These are phyloP conservation scores for Raddia guianensis DNA, from an alignment of 176 grass and related monocot genomes.

Conservation along the genomic window DNA sequence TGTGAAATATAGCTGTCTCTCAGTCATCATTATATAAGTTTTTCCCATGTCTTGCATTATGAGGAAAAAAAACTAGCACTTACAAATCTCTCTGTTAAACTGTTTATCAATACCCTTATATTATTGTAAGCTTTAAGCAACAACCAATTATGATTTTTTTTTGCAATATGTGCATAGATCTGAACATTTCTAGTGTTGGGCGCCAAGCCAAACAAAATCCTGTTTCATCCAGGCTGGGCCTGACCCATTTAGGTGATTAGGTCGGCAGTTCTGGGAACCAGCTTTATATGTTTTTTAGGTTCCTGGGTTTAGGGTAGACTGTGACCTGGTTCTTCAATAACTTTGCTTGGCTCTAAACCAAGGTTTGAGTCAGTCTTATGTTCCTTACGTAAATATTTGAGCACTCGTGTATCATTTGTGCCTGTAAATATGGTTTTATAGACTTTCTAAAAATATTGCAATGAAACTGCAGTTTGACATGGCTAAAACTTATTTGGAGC, in stretches of 20 bases:
- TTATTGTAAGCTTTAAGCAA: neutral
- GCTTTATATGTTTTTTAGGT: neutral
- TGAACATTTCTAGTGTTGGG: neutral
- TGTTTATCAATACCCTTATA: neutral
- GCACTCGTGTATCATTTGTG: slow-evolving; percentile 20
- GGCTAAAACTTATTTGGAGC: slow-evolving; percentile 72
- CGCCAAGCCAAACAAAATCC: neutral
- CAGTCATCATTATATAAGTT: slow-evolving; percentile 9
- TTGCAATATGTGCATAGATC: neutral
- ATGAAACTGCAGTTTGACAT: slow-evolving; percentile 73
- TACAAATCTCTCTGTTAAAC: neutral
- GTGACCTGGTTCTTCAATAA: neutral
- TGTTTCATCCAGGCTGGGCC: neutral
- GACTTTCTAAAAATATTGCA: slow-evolving; percentile 26
- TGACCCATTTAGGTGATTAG: neutral
- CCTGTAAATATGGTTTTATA: neutral
- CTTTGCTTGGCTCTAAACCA: neutral
- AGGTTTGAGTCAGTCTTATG: neutral
- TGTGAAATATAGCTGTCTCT: neutral
- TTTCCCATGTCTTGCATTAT: neutral
- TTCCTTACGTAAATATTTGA: slow-evolving; percentile 16
- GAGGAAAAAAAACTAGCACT: neutral
- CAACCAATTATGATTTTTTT: neutral
- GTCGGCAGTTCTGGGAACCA: neutral
- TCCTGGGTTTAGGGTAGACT: neutral